Percentiles rank a stretch among this genome's conserved stretches.
These are phyloP conservation scores for Astrothelium macrocarpum DNA, from an alignment of 495 filamentous ascomycete genomes.

Conservation along the genomic window DNA sequence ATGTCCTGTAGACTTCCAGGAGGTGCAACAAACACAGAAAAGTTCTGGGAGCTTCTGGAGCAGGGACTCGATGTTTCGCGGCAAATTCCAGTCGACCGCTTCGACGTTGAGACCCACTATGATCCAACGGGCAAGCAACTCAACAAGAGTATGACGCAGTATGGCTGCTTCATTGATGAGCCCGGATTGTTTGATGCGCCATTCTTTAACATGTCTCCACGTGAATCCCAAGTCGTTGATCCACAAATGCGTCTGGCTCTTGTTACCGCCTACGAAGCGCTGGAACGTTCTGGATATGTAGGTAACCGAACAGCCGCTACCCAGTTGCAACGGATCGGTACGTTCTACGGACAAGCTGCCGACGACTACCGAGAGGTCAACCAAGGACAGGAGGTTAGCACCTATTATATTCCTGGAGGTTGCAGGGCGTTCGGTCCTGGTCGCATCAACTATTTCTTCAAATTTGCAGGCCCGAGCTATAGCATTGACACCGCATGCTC, in stretches of 20 bases:
- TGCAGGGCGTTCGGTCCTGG: conserved; percentile 29
- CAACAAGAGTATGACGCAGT: conserved; percentile 15
- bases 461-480: conserved; percentile 18
- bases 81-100: conserved; percentile 20
- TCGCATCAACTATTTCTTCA: conserved; percentile 28
- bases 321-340: conserved; percentile 25
- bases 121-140: conserved; percentile 22
- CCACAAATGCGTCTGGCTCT: conserved; percentile 31
- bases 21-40: conserved; percentile 12
- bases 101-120: conserved; percentile 17
- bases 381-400: conserved; percentile 23
- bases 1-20: conserved; percentile 25
- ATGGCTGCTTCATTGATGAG: conserved; percentile 26
- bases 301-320: conserved; percentile 25
- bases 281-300: conserved; percentile 33
- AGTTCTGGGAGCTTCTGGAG: conserved; percentile 25
- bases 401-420: conserved; percentile 28
- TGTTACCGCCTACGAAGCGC: conserved; percentile 32
- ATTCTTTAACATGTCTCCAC: conserved; percentile 36
- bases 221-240: conserved; percentile 26
- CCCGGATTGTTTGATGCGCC: conserved; percentile 28
- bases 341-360: conserved; percentile 33
- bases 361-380: conserved; percentile 29
- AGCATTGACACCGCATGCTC: conserved; percentile 34
- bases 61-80: conserved; percentile 18